phyloP scores from a whole-genome alignment of 163 green algal genomes.

The Smithsoniella earleae region DNA sequence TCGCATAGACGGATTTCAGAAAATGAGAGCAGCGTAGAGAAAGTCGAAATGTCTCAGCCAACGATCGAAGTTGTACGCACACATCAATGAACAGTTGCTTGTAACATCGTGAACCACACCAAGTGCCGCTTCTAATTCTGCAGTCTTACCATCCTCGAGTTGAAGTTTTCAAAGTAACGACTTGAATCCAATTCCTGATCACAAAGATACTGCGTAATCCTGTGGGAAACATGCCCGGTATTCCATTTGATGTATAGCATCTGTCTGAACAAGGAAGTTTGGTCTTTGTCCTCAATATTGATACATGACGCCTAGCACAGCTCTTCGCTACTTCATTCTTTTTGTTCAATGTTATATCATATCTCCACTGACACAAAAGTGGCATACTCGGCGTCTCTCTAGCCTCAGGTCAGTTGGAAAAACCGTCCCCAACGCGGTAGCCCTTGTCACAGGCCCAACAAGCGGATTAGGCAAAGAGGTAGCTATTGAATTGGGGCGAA shows the following conservation, averaged over 20 bases:
- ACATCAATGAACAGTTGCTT: too few species aligned
- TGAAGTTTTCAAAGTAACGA: not conserved
- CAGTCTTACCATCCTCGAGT: not conserved
- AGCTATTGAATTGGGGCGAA: constrained; percentile 39
- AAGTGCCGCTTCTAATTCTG: not conserved
- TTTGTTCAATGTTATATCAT: not conserved
- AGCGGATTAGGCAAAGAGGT: constrained; percentile 48
- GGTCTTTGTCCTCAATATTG: too few species aligned
- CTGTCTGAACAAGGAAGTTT: not conserved
- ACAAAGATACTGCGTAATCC: too few species aligned
- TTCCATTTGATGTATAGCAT: not conserved
- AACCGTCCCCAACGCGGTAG: constrained; percentile 38
- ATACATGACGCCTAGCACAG: constrained; percentile 20
- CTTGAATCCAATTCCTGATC: too few species aligned
- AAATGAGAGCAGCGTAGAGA: too few species aligned
- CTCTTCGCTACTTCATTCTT: not conserved
- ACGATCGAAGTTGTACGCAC: too few species aligned
- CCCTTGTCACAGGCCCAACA: constrained; percentile 49
- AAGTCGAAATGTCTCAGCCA: too few species aligned
- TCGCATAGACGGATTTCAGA: too few species aligned
- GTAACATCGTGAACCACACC: too few species aligned
- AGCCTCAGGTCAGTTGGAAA: constrained; percentile 38
- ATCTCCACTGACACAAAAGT: constrained; percentile 36
- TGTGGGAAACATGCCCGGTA: too few species aligned
- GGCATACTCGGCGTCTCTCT: constrained; percentile 37